These are phyloP conservation scores for Aquilaria sinensis DNA, from an alignment of 345 rosid genomes.

Conservation along the genomic window DNA sequence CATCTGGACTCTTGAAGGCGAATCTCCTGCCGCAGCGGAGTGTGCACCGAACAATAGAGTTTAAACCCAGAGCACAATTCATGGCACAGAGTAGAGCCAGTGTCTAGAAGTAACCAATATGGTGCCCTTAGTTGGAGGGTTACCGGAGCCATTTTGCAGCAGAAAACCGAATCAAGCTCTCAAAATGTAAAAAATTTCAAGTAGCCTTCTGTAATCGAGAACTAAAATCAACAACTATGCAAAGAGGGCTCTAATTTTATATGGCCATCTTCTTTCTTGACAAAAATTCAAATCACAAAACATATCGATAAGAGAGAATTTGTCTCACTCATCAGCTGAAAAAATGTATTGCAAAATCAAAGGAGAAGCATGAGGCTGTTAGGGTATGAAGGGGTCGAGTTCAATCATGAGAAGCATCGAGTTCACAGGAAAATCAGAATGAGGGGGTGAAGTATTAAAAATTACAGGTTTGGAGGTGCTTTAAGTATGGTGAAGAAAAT, in stretches of 20 bases:
- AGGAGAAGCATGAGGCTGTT: no score
- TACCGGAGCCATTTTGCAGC: slow-evolving; percentile 8
- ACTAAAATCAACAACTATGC: slow-evolving; percentile 4
- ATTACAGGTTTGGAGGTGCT: no score
- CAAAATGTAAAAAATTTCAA: not conserved
- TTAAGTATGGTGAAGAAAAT: no score
- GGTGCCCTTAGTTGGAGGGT: slow-evolving; percentile 22
- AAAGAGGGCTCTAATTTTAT: slow-evolving; percentile 12
- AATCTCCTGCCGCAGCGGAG: slow-evolving; percentile 48
- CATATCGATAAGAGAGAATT: slow-evolving; percentile 30
- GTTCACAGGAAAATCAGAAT: no score
- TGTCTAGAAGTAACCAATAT: slow-evolving; percentile 36
- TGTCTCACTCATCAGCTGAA: slow-evolving; percentile 19
- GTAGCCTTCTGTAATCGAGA: not conserved
- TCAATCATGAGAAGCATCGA: no score
- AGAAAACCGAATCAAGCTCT: not conserved
- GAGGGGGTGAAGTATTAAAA: no score
- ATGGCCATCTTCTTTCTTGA: slow-evolving; percentile 3
- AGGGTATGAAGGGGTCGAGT: no score
- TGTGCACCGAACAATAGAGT: slow-evolving; percentile 60
- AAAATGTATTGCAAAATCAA: not conserved
- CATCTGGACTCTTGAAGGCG: slow-evolving; percentile 25
- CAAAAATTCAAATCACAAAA: slow-evolving; percentile 38
- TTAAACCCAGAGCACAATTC: slow-evolving; percentile 55
- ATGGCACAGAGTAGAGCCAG: slow-evolving; percentile 55